Evolutionary conservation across 257 asterid genomes (phyloP).

Genomic region (Ophiorrhiza pumila): DNA sequence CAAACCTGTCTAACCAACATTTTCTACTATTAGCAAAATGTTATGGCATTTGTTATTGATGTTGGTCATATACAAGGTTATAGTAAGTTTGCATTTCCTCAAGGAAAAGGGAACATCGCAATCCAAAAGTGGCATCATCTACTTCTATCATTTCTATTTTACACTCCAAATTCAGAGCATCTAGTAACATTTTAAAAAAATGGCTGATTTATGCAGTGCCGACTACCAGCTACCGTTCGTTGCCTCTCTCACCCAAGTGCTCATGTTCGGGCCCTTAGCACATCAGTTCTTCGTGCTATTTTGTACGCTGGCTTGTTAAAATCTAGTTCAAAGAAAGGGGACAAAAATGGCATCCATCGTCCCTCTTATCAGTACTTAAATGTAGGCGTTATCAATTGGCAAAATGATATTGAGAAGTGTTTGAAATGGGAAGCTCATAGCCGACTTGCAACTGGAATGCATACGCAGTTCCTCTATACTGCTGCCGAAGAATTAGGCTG

Average conservation of each 20-base stretch:
- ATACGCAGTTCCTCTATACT: slow-evolving; percentile 54
- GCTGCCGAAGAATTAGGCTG: slow-evolving; percentile 96
- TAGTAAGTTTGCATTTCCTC: neutral
- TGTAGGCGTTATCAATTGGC: slow-evolving; percentile 58
- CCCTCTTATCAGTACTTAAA: slow-evolving; percentile 55
- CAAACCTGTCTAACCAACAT: neutral
- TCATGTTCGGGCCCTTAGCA: slow-evolving; percentile 96
- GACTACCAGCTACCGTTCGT: slow-evolving; percentile 84
- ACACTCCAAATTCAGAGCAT: neutral
- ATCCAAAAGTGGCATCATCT: neutral
- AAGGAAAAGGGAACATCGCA: neutral
- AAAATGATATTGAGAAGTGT: slow-evolving; percentile 68
- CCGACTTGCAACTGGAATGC: slow-evolving; percentile 72
- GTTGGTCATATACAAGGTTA: neutral
- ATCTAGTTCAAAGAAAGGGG: slow-evolving; percentile 37
- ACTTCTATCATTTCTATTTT: too few species aligned
- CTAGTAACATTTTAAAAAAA: slow-evolving; percentile 13
- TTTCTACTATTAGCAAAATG: too few species aligned
- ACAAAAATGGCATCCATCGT: slow-evolving; percentile 33
- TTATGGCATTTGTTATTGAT: neutral
- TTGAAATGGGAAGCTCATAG: slow-evolving; percentile 93
- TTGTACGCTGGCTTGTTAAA: slow-evolving; percentile 50
- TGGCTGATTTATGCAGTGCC: slow-evolving; percentile 59
- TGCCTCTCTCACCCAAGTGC: slow-evolving; percentile 95
- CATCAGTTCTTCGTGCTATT: slow-evolving; percentile 86